A percentile compares a stretch with the other conserved stretches of the same genome.
These are phyloP conservation scores for Akanthomyces uredinophilus DNA, from an alignment of 2,329 filamentous ascomycete species.

Conservation along the genomic window DNA sequence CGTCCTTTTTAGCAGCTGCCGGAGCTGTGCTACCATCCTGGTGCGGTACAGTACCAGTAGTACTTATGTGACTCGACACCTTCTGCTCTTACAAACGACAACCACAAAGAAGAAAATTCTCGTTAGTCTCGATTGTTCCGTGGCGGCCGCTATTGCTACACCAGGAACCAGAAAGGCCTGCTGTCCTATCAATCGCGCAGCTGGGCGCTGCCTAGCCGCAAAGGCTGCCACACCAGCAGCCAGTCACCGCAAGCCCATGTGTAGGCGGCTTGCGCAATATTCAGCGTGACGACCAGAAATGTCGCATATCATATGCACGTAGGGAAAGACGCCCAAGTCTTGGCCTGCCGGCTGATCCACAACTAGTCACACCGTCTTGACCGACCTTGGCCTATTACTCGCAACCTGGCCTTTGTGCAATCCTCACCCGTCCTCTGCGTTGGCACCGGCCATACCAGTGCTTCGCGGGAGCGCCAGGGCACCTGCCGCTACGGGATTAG, in stretches of 20 bases:
- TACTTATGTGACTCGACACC: neutral
- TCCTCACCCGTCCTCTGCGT: too few species aligned
- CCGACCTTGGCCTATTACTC: too few species aligned
- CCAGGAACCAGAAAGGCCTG: neutral
- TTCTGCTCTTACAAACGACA: neutral
- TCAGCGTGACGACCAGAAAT: neutral
- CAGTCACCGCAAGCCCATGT: neutral
- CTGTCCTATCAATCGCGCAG: constrained; percentile 9
- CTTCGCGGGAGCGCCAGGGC: neutral
- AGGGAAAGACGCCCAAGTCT: neutral
- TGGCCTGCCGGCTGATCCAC: neutral
- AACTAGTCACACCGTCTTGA: too few species aligned
- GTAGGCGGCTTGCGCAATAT: neutral
- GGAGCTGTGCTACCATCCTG: neutral
- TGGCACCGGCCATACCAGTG: too few species aligned
- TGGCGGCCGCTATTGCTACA: neutral
- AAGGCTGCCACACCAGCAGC: neutral
- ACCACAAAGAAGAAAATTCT: neutral
- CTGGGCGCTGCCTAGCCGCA: neutral
- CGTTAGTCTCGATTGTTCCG: neutral
- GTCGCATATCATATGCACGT: neutral
- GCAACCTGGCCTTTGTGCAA: too few species aligned
- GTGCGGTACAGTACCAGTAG: neutral
- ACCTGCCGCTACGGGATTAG: neutral
- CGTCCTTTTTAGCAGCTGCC: neutral